Base-by-base conservation (phyloP, 192 early-diverging fungal species). In the Coemansia sp. region DNA sequence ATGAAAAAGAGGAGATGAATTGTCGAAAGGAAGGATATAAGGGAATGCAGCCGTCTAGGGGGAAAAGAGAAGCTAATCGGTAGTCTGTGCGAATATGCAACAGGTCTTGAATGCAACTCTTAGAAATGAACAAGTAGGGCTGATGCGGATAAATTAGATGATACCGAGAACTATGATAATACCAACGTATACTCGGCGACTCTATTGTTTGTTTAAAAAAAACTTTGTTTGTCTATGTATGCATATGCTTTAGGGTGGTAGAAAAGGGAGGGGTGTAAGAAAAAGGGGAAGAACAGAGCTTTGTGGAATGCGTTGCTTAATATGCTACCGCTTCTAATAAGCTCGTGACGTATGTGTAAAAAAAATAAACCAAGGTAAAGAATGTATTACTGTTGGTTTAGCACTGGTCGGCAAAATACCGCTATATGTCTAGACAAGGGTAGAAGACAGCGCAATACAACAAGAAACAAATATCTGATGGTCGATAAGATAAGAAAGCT, bases 11-110 rank as follows among this genome's bases (percentile, higher is more conserved):
- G 45, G 45, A 18, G 54, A 32, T 56, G 22, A 2, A 22, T 56
- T 14, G 22, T 18, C 52, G 14, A 53, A 53, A 7, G 1, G 18
- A 22, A 12, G 18, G 57, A 36, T 2, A 15, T 36, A n/a, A 59
- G 11, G 35, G 20, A 59, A 59, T 59, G 57, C 57, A 59, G 33
- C 15, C 15, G 34, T 34, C 33, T 36, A 36, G 18, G n/a, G n/a
- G 14, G 17, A n/a, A 36, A 17, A 37, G 35, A 59, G 35, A 8
- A 59, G 57, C 57, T 37, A 59, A 33, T 59, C 45, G 14, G 14
- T 48, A 48, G 45, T 48, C 45, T 59, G 57, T 59, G 57, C 57
- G 57, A 59, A 59, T 59, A 59, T 59, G 57, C 57, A 59, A 12
- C 34, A 59, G 35, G 57, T 15, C 57, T 59, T 36, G 33, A 17